A percentile compares a stretch with the other conserved stretches of the same genome.
These are phyloP conservation scores for Phycomyces blakesleeanus DNA, from an alignment of 192 early-diverging fungal species.

Conservation along the genomic window DNA sequence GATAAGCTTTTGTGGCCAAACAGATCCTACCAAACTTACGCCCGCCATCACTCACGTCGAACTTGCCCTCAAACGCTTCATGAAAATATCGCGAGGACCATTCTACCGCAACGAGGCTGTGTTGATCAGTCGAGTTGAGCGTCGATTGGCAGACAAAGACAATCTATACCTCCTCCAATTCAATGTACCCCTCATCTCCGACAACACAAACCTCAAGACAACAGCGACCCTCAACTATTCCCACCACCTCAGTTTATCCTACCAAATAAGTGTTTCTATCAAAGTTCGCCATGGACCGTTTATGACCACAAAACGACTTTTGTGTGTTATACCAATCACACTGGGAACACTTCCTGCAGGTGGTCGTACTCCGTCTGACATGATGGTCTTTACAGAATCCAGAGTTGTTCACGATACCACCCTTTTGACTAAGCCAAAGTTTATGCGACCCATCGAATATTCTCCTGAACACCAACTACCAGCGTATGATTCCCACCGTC, in stretches of 20 bases:
- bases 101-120: background rate
- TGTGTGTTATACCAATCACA: constrained; percentile 5
- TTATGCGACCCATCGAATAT: background rate
- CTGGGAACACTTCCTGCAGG: constrained; percentile 6
- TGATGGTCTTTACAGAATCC: constrained; percentile 6
- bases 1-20: background rate
- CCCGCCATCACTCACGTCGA: background rate
- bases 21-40: background rate
- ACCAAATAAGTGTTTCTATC: background rate
- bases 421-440: constrained; percentile 11
- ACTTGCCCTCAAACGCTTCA: background rate
- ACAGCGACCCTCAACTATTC: constrained; percentile 4
- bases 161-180: background rate
- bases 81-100: background rate
- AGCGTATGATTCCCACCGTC: too few species aligned
- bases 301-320: background rate
- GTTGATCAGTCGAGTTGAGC: background rate
- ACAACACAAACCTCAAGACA: background rate
- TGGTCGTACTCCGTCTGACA: background rate
- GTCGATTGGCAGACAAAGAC: background rate
- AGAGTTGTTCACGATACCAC: constrained; percentile 2
- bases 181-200: background rate
- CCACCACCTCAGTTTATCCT: constrained; percentile 1
- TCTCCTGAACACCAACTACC: too few species aligned
- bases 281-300: constrained; percentile 6